Conservation (phyloP, 73 alveolate species). For the Paramecium bursaria region DNA sequence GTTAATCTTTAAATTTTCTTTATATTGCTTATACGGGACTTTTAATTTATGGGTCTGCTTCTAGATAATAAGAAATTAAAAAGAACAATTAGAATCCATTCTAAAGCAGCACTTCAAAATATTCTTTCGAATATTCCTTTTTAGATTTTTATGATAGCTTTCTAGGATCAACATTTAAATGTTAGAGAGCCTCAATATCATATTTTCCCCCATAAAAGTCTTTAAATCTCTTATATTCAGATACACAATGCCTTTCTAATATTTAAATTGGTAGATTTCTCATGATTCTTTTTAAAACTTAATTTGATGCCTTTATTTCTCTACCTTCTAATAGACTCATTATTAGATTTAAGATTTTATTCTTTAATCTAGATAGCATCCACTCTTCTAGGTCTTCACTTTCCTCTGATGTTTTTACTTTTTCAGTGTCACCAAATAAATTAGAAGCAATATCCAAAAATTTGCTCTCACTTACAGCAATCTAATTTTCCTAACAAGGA, state of each 20-base stretch:
- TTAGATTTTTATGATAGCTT: constrained; percentile 11
- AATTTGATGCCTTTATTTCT: constrained; percentile 45
- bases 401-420: constrained; percentile 37
- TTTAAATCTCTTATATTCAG: constrained; percentile 53
- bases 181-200: constrained; percentile 60
- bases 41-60: not conserved
- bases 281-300: constrained; percentile 64
- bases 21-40: not conserved
- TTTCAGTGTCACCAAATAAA: no score
- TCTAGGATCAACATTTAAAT: constrained; percentile 55
- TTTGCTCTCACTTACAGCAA: constrained; percentile 71
- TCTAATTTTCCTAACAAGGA: constrained; percentile 73
- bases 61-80: constrained; percentile 61
- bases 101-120: constrained; percentile 56
- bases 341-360: constrained; percentile 62
- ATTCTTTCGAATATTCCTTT: constrained; percentile 13
- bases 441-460: constrained; percentile 73
- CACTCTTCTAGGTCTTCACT: constrained; percentile 58
- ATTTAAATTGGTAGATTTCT: constrained; percentile 66
- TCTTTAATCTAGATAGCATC: constrained; percentile 57
- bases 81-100: constrained; percentile 64
- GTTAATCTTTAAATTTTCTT: not conserved
- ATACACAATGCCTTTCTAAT: constrained; percentile 56
- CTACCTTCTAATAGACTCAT: constrained; percentile 70
- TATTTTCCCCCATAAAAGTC: constrained; percentile 38